These are phyloP conservation scores for Backusella macrospora DNA, from an alignment of 192 early-diverging fungal species.

Conservation along the genomic window DNA sequence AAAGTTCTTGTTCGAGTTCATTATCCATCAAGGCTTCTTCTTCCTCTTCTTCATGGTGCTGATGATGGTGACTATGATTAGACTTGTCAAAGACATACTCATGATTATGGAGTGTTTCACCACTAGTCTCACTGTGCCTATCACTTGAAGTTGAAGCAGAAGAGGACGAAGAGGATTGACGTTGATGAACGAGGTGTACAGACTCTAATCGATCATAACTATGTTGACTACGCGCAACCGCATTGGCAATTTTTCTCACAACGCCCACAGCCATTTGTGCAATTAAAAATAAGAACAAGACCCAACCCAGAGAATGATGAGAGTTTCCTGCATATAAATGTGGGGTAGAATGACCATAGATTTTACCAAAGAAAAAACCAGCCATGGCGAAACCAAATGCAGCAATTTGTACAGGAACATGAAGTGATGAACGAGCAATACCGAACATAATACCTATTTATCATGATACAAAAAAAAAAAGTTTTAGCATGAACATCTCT, in stretches of 20 bases:
- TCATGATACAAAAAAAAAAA: background rate
- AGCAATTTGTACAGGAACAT: constrained; percentile 36
- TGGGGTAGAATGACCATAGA: constrained; percentile 38
- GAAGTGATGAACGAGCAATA: constrained; percentile 41
- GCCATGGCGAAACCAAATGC: constrained; percentile 26
- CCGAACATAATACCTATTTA: constrained; percentile 39
- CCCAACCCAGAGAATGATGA: constrained; percentile 40
- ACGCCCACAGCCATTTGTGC: constrained; percentile 35
- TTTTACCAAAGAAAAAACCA: constrained; percentile 39
- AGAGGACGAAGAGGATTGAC: constrained; percentile 6
- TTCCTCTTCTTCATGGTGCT: constrained; percentile 19
- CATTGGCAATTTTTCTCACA: constrained; percentile 38
- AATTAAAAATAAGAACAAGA: constrained; percentile 34
- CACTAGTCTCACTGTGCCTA: constrained; percentile 16
- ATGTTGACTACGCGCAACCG: constrained; percentile 15
- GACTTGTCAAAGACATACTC: constrained; percentile 21
- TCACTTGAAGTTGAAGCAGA: background rate
- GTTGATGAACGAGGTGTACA: constrained; percentile 25
- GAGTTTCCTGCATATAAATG: constrained; percentile 38
- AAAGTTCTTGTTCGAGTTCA: background rate
- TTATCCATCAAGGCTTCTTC: background rate
- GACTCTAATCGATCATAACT: constrained; percentile 31
- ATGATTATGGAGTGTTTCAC: constrained; percentile 24
- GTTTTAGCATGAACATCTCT: background rate
- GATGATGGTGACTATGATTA: background rate